Evolutionary conservation across 1,284 basidiomycete genomes (phyloP), one percentile per base, ranked within the genome.

Genomic region (Termitomyces sp.): DNA sequence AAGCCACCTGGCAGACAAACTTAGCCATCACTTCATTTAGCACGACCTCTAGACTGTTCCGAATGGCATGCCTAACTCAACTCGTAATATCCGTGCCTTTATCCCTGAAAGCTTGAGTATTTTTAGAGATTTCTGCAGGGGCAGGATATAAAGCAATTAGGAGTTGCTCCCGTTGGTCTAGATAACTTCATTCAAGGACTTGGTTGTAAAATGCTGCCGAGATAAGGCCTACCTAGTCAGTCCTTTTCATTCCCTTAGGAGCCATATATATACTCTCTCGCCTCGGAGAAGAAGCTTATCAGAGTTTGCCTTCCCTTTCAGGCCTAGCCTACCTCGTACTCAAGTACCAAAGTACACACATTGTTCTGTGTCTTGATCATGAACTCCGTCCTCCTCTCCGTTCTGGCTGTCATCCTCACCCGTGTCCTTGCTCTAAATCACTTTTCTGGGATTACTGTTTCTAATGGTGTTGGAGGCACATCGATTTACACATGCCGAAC

Each of bases 401-500:
- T 46, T 15, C 12, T 50, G 5, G 28, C 13, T 39, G 36, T 30
- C n/a, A 30, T 12, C 17, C 17, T 48, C 28, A 38, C 48, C 33
- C 24, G 13, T 40, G 48, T 50, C 28, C 39, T 54, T 17, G 49
- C 53, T 33, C 33, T 39, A 19, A 58, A 58, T 19, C 36, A 55
- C 21, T 55, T 58, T 34, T 50, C 53, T 28, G 56, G 56, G 8
- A 55, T 58, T 31, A 52, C 64, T 2, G 67, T 60, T 3, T 66
- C 70, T 3, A 73, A 72, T 60, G 64, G 68, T 28, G 62, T 62
- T n/a, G 63, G 65, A 13, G 60, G 62, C 1, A 55, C 53, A 12
- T 53, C 50, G 1, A 21, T 61, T 0, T 73, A 71, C 47, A 64
- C 63, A 8, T 72, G 70, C 57, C 62, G 70, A 13, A 67, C 68